These are phyloP conservation scores for Yamadazyma oceani DNA, from an alignment of 1,139 yeast genomes.

Conservation along the genomic window DNA sequence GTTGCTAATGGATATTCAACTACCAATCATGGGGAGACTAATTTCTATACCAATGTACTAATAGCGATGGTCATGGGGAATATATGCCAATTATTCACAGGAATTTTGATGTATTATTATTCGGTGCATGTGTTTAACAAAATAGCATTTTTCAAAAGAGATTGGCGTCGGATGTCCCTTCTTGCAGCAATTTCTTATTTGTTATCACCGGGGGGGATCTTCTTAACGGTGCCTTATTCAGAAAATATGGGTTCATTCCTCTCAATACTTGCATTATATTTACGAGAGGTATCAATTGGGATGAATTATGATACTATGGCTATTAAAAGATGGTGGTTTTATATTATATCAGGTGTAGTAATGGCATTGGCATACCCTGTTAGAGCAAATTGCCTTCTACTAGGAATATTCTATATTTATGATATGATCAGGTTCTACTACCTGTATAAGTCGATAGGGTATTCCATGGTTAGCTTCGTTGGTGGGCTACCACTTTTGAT, in stretches of 20 bases:
- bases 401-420: slow-evolving; percentile 66
- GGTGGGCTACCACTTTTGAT: slow-evolving; percentile 57
- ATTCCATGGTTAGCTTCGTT: slow-evolving; percentile 21
- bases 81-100: slow-evolving; percentile 49
- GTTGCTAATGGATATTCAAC: slow-evolving; percentile 13
- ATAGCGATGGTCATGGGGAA: slow-evolving; percentile 51
- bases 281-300: slow-evolving; percentile 44
- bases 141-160: slow-evolving; percentile 20
- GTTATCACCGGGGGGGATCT: slow-evolving; percentile 79
- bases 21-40: slow-evolving; percentile 18
- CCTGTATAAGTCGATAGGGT: background rate
- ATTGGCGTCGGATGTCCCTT: slow-evolving; percentile 26
- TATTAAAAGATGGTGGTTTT: slow-evolving; percentile 21
- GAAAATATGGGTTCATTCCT: slow-evolving; percentile 74
- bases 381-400: slow-evolving; percentile 72
- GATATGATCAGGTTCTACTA: slow-evolving; percentile 44
- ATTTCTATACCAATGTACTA: slow-evolving; percentile 45
- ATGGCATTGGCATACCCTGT: slow-evolving; percentile 61
- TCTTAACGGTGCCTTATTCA: slow-evolving; percentile 71
- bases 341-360: slow-evolving; percentile 56
- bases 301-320: slow-evolving; percentile 6
- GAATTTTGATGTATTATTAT: slow-evolving; percentile 50
- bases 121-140: slow-evolving; percentile 37
- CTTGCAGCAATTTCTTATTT: slow-evolving; percentile 50
- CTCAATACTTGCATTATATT: slow-evolving; percentile 57